Base-by-base conservation (phyloP, 2,329 filamentous ascomycete species). In the Aureobasidium sp. region DNA sequence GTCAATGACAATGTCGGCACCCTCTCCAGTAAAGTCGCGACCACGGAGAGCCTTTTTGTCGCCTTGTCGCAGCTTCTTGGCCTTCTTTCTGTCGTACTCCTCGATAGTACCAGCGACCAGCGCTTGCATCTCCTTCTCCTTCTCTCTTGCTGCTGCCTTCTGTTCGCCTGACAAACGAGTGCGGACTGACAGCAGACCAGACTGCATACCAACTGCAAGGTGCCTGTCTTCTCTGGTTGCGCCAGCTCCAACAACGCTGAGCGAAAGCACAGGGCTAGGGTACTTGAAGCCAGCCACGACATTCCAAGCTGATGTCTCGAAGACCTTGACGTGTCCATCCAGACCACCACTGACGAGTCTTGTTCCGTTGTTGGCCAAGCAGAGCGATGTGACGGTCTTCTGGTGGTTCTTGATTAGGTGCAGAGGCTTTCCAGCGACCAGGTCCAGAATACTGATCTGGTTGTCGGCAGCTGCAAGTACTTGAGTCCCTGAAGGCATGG, bases 301-400 rank as follows among this genome's bases (percentile, higher is more conserved):
- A 71, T 97, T 96, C 94, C 94, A 99, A 56, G 85, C 87, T 0
- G 86, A 87, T 1, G 92, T 97, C 76, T 97, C 93, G 70, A 96
- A 97, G 42, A 99, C 85, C 77, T 99, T 99, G 77, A 97, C 87
- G 75, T 97, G 94, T 11, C 94, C 95, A 73, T 99, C 94, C 49
- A 99, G 81, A 22, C 88, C 91, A 74, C 91, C 94, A 66, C 88
- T 92, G 60, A 99, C 83, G 62, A 99, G 81, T 56, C 94, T 85
- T 56, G 85, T 85, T 50, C 89, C 90, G 67, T 89, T 85, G 48
- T 90, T 92, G 8, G 91, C 92, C 37, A 95, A 79, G 57, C 88
- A 87, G 60, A 99, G 81, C 8, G 89, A 87, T 0, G 94, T 97
- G 64, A 99, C 92, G 0, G 94, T 96, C 84, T 97, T 99, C 72